phyloP scores from a whole-genome alignment of 2,329 filamentous ascomycete genomes.

The Coniella lustricola region DNA sequence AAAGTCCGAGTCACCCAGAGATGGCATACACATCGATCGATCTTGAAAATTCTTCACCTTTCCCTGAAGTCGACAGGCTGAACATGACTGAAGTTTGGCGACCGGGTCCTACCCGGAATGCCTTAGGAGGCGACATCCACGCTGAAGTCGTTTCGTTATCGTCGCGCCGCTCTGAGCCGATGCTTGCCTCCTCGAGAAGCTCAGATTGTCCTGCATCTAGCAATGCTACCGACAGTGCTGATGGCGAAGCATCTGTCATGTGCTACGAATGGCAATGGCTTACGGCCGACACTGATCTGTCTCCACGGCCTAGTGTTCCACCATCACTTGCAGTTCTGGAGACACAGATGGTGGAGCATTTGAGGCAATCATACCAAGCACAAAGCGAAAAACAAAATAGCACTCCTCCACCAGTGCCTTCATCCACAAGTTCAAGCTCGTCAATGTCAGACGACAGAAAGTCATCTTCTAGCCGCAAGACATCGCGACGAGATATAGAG shows the following conservation, averaged over 20 bases:
- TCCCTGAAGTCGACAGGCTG: no score
- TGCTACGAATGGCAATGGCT: neutral
- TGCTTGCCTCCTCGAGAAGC: neutral
- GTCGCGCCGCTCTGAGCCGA: neutral
- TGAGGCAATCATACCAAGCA: neutral
- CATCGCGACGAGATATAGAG: neutral
- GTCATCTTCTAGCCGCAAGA: neutral
- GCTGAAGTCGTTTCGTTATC: neutral
- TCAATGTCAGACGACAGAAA: no score
- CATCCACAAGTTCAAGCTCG: neutral
- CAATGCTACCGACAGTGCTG: neutral
- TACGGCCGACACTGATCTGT: neutral
- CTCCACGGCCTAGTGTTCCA: neutral
- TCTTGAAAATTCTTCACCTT: no score
- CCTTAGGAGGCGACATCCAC: neutral
- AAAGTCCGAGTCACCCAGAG: no score
- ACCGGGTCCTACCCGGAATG: neutral
- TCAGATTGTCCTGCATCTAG: neutral
- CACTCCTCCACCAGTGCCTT: neutral
- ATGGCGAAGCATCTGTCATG: neutral
- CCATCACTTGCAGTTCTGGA: neutral
- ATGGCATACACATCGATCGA: no score
- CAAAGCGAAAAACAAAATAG: neutral
- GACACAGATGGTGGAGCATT: neutral
- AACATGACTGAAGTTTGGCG: no score